Evolutionary conservation across 2,329 filamentous ascomycete genomes (phyloP), one percentile per base, ranked within the genome.

Genomic region (Massarina eburnea): DNA sequence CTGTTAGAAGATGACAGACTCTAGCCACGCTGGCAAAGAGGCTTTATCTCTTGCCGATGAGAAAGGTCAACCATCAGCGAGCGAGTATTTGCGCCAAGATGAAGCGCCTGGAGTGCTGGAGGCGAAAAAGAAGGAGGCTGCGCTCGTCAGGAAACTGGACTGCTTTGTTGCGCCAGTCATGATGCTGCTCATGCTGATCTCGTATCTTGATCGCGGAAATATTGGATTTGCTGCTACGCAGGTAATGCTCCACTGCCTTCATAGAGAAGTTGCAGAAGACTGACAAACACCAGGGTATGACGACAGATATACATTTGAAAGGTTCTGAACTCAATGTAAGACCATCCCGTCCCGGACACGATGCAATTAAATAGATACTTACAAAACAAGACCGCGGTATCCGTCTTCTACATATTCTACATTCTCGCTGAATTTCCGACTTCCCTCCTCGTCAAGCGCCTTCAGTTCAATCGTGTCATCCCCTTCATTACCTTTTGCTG

Each of bases 391-490:
- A 66, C 64, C 33, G 58, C 66, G 1, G 62, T 68, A 0, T 68
- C 64, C 1, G 61, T 68, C 0, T 68, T 68, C 29, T 68, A 68
- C 49, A 66, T 67, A 37, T 65, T 67, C 40, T 67, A 68, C 36
- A 67, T 68, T 34, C 49, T 67, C 5, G 66, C 66, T 3, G 63
- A 68, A 45, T 67, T 68, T 22, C 63, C 64, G 1, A 66, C 64
- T 0, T 67, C 66, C 2, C 38, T 68, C 6, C 45, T 63, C 1
- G 64, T 67, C 9, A 67, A 68, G 22, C 52, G 64, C 2, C 55
- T 68, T 5, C 62, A 67, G 15, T 68, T 67, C 50, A 64, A 67
- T 19, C 56, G 62, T 12, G 64, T 66, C 0, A 67, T 66, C 1
- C 63, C 63, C 0, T 48, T 46, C 1, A 61, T 62, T 7, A 60